These are phyloP conservation scores for Coix lacrymajobi DNA, from an alignment of 176 grass and related monocot species.

Conservation along the genomic window DNA sequence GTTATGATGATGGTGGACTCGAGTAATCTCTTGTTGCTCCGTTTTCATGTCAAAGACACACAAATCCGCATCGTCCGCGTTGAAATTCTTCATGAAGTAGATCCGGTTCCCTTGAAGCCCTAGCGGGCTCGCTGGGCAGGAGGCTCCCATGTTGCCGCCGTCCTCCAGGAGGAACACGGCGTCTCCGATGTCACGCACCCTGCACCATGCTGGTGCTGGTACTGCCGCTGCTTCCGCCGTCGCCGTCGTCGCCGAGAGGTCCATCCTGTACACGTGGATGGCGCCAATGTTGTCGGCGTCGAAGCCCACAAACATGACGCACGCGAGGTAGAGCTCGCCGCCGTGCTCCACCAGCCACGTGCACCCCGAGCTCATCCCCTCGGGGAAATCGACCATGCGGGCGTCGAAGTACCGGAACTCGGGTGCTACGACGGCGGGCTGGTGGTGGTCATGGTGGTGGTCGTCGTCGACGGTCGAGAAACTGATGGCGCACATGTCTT, in stretches of 20 bases:
- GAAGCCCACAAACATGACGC: not conserved
- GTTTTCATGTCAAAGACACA: not conserved
- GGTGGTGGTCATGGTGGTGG: too few species aligned
- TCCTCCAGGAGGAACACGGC: not conserved
- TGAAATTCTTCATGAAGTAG: not conserved
- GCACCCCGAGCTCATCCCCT: not conserved
- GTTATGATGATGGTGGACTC: not conserved
- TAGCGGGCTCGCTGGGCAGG: not conserved
- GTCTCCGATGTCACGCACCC: slow-evolving; percentile 10
- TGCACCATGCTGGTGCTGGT: not conserved
- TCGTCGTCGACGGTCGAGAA: not conserved
- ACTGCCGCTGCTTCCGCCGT: too few species aligned
- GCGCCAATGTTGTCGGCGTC: not conserved
- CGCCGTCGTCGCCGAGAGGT: not conserved
- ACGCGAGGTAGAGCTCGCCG: not conserved
- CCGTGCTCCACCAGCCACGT: not conserved
- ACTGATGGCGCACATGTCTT: not conserved
- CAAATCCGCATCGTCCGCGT: not conserved
- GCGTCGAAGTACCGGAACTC: not conserved
- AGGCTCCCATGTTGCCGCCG: not conserved
- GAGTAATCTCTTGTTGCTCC: not conserved
- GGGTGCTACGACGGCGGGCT: too few species aligned
- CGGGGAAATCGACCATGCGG: not conserved
- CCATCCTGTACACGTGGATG: not conserved
- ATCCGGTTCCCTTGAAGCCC: not conserved